Conservation (phyloP, 75 land plant species). For the Azolla pinnata region DNA sequence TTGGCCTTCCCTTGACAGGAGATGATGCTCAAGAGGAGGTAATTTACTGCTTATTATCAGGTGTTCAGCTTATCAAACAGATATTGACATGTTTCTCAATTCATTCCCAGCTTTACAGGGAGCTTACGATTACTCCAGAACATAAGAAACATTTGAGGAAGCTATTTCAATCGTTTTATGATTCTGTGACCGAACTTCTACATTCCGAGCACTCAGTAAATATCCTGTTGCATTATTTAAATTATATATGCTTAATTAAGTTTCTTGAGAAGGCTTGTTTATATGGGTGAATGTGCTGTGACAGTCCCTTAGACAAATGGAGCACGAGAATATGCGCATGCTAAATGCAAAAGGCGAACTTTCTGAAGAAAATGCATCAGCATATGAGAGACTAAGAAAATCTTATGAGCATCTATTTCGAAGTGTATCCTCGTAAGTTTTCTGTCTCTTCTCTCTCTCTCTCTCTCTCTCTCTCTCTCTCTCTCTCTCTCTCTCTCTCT, state of each 20-base stretch:
- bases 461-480: too few species aligned
- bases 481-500: too few species aligned
- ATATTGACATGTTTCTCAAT: not conserved
- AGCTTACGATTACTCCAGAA: slow-evolving; percentile 66
- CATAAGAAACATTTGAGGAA: slow-evolving; percentile 76
- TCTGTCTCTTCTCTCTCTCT: too few species aligned
- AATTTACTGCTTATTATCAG: not conserved
- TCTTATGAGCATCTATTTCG: slow-evolving; percentile 85
- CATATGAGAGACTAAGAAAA: slow-evolving; percentile 89
- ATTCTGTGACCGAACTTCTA: slow-evolving; percentile 68
- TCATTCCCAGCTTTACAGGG: slow-evolving; percentile 66
- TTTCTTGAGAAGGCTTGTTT: too few species aligned
- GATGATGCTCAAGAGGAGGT: slow-evolving; percentile 83
- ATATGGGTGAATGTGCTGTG: too few species aligned
- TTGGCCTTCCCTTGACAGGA: slow-evolving; percentile 61
- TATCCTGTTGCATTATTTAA: not conserved
- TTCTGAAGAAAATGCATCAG: slow-evolving; percentile 76
- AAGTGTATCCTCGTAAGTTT: slow-evolving; percentile 84
- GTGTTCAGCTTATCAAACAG: not conserved
- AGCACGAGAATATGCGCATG: slow-evolving; percentile 83
- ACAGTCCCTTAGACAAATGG: slow-evolving; percentile 84
- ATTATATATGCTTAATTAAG: not conserved
- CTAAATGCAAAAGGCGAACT: slow-evolving; percentile 97
- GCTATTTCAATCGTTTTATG: slow-evolving; percentile 64
- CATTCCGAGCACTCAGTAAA: slow-evolving; percentile 82